Evolutionary conservation across 164 flowering plant genomes (phyloP).

Genomic region (Macadamia integrifolia): DNA sequence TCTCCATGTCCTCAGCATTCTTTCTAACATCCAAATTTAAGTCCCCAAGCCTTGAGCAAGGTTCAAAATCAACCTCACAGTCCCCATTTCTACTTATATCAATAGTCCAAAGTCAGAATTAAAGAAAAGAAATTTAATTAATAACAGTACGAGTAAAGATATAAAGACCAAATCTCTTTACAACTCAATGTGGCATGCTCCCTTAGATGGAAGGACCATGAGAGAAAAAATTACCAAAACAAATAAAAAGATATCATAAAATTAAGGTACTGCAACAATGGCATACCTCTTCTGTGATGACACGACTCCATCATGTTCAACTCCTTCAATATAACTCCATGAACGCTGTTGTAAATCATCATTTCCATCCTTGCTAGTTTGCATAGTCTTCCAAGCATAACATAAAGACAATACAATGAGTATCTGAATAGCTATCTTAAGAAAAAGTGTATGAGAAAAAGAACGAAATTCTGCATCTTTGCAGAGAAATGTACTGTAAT

Average conservation of each 20-base stretch:
- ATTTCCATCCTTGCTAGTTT: slow-evolving; percentile 33
- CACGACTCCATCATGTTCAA: slow-evolving; percentile 25
- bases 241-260: neutral
- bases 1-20: slow-evolving; percentile 33
- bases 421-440: neutral
- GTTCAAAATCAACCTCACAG: slow-evolving; percentile 53
- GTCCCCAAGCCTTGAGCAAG: slow-evolving; percentile 89
- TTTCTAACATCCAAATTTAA: slow-evolving; percentile 74
- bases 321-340: slow-evolving; percentile 1
- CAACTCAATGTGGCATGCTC: too few species aligned
- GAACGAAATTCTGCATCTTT: neutral
- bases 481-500: too few species aligned
- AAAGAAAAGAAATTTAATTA: neutral
- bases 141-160: too few species aligned
- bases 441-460: neutral
- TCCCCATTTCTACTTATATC: slow-evolving; percentile 34
- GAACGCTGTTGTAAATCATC: slow-evolving; percentile 32
- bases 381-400: slow-evolving; percentile 31
- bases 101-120: slow-evolving; percentile 2
- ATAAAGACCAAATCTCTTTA: too few species aligned
- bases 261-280: neutral
- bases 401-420: slow-evolving; percentile 7
- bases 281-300: slow-evolving; percentile 43
- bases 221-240: neutral
- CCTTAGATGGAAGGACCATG: neutral